Percentiles rank a stretch among this genome's conserved stretches.
These are phyloP conservation scores for Salvia rosmarinus DNA, from an alignment of 257 asterid species.

Conservation along the genomic window DNA sequence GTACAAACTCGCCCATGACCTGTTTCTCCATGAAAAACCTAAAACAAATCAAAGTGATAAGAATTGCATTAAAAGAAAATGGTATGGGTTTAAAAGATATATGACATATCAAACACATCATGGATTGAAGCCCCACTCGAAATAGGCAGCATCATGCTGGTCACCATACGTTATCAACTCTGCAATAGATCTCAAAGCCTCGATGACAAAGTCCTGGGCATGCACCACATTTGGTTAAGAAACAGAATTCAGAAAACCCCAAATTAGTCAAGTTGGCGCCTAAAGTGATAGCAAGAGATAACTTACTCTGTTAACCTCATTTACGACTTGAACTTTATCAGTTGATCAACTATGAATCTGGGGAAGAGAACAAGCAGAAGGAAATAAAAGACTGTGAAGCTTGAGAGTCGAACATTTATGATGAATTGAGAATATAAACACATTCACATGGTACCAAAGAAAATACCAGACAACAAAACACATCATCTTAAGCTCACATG, in stretches of 20 bases:
- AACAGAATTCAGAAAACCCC: conserved; percentile 13
- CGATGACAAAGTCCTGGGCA: conserved; percentile 84
- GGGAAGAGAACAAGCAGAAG: conserved; percentile 19
- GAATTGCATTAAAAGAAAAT: conserved; percentile 23
- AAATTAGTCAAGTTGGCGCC: not conserved
- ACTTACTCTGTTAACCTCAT: conserved; percentile 90
- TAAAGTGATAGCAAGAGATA: conserved; percentile 31
- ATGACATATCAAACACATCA: conserved; percentile 35
- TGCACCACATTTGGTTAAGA: conserved; percentile 31
- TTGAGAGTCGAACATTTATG: conserved; percentile 15
- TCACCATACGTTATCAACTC: conserved; percentile 96
- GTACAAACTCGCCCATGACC: conserved; percentile 96
- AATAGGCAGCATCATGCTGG: conserved; percentile 92
- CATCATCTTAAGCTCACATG: not conserved
- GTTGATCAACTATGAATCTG: conserved; percentile 82
- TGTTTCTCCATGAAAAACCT: conserved; percentile 99
- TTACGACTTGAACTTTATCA: conserved; percentile 77
- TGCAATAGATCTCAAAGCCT: conserved; percentile 92
- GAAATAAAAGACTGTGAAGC: conserved; percentile 5
- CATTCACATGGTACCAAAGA: conserved; percentile 20
- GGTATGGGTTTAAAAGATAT: not conserved
- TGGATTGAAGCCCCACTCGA: conserved; percentile 62
- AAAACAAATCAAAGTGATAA: conserved; percentile 36
- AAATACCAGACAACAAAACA: conserved; percentile 12
- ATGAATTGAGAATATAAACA: conserved; percentile 22